These are phyloP conservation scores for Lasiodiplodia sp. DNA, from an alignment of 2,329 filamentous ascomycete species.

Conservation along the genomic window DNA sequence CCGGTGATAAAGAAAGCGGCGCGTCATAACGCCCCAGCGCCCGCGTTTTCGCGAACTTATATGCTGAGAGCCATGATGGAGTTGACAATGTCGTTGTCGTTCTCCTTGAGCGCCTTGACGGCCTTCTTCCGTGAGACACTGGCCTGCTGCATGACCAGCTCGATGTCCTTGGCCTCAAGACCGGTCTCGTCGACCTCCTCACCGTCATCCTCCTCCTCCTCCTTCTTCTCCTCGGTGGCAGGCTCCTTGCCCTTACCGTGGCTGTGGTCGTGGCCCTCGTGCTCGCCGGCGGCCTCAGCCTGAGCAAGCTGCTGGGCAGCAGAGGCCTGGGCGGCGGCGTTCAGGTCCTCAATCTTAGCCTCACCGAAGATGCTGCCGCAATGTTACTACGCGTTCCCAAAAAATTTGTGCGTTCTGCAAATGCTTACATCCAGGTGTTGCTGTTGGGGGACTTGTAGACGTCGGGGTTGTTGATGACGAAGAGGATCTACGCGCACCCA, in stretches of 20 bases:
- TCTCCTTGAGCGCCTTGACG: conserved; percentile 97
- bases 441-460: conserved; percentile 99
- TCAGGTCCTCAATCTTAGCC: conserved; percentile 99
- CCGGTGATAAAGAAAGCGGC: conserved; percentile 13
- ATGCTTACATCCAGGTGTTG: conserved; percentile 98
- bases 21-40: neutral
- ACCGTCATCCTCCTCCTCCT: conserved; percentile 86
- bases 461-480: conserved; percentile 99
- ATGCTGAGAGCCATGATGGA: conserved; percentile 94
- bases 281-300: conserved; percentile 69
- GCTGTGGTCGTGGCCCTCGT: conserved; percentile 60
- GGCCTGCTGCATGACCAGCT: conserved; percentile 98
- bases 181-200: conserved; percentile 96
- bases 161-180: conserved; percentile 98
- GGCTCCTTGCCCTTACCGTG: conserved; percentile 69
- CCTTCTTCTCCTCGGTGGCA: conserved; percentile 67
- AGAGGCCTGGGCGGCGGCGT: conserved; percentile 95
- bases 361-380: conserved; percentile 90
- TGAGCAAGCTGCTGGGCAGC: conserved; percentile 94
- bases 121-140: conserved; percentile 98
- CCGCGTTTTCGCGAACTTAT: conserved; percentile 42
- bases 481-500: conserved; percentile 76
- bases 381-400: conserved; percentile 35
- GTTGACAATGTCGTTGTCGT: conserved; percentile 99
- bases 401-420: conserved; percentile 14